phyloP scores from a whole-genome alignment of 768 basidiomycete genomes.

The Kwoniella newhampshirensis region DNA sequence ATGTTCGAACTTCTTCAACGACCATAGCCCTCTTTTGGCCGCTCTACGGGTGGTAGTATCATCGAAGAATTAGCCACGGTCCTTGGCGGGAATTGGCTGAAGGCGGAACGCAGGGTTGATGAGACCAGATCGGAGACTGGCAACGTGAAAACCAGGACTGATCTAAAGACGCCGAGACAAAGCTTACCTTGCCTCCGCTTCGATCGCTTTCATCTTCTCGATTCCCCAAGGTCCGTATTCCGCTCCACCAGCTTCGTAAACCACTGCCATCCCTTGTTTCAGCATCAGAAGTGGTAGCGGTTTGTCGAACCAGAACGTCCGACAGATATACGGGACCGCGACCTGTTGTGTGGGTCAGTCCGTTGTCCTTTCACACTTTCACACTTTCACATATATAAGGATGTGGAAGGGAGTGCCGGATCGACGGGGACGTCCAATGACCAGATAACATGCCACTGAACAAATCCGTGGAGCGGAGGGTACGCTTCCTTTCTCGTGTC shows the following conservation, averaged over 20 bases:
- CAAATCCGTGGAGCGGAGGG: no score
- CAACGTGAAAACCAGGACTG: not conserved
- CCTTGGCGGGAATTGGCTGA: no score
- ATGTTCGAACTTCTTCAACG: conserved; percentile 60
- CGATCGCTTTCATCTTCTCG: conserved; percentile 63
- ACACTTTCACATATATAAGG: no score
- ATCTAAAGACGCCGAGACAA: no score
- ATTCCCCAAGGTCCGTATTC: conserved; percentile 73
- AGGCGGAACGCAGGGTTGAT: no score
- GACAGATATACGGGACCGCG: conserved; percentile 63
- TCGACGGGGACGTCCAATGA: no score
- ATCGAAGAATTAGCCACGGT: not conserved
- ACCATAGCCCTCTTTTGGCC: conserved; percentile 75
- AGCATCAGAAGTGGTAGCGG: conserved; percentile 71
- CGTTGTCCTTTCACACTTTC: no score
- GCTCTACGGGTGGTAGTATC: conserved; percentile 58
- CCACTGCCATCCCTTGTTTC: conserved; percentile 69
- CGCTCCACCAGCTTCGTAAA: conserved; percentile 74
- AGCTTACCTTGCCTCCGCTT: conserved; percentile 68
- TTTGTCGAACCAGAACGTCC: conserved; percentile 62
- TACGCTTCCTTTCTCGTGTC: not conserved
- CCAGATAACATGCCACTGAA: no score
- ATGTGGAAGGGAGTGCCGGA: not conserved
- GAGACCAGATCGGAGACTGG: not conserved
- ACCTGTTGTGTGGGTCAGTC: no score